Percentiles rank a stretch among this genome's conserved stretches.
These are phyloP conservation scores for Pueraria montana DNA, from an alignment of 306 rosid species.

Conservation along the genomic window DNA sequence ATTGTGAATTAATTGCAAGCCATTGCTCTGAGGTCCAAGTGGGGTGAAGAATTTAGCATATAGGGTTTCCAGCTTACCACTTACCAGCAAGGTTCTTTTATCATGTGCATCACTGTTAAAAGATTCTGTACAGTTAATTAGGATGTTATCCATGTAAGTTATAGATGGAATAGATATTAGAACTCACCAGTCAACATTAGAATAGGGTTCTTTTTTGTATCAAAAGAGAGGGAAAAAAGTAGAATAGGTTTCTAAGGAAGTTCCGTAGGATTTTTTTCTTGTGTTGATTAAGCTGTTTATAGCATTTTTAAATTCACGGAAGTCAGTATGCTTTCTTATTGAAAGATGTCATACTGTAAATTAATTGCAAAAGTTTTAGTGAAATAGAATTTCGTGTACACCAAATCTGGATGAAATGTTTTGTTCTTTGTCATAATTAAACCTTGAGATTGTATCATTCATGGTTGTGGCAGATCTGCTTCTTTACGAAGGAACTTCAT, in stretches of 20 bases:
- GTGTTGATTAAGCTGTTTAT: slow-evolving; percentile 37
- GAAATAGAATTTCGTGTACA: slow-evolving; percentile 19
- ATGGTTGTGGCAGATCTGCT: slow-evolving; percentile 6
- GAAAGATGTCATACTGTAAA: slow-evolving; percentile 27
- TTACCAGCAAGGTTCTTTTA: slow-evolving; percentile 36
- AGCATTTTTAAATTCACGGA: slow-evolving; percentile 25
- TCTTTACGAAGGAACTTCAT: slow-evolving; percentile 14
- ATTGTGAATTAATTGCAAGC: slow-evolving; percentile 43
- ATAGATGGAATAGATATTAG: slow-evolving; percentile 39
- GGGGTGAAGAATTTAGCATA: slow-evolving; percentile 31
- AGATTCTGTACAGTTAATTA: slow-evolving; percentile 56
- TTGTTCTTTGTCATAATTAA: slow-evolving; percentile 16
- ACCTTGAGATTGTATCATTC: slow-evolving; percentile 24
- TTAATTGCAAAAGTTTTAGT: slow-evolving; percentile 12
- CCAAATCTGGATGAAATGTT: slow-evolving; percentile 20
- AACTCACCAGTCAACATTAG: slow-evolving; percentile 26
- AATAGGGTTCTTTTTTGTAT: slow-evolving; percentile 20
- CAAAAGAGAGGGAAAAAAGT: slow-evolving; percentile 1
- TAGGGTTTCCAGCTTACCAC: slow-evolving; percentile 45
- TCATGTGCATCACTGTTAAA: slow-evolving; percentile 43
- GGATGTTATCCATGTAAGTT: slow-evolving; percentile 41
- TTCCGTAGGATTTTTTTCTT: slow-evolving; percentile 32
- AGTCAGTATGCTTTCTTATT: slow-evolving; percentile 32
- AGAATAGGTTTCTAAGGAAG: slow-evolving; percentile 24
- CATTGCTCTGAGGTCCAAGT: slow-evolving; percentile 29